Conservation (phyloP, 2,329 filamentous ascomycete genomes). For the Xylaria sp. region DNA sequence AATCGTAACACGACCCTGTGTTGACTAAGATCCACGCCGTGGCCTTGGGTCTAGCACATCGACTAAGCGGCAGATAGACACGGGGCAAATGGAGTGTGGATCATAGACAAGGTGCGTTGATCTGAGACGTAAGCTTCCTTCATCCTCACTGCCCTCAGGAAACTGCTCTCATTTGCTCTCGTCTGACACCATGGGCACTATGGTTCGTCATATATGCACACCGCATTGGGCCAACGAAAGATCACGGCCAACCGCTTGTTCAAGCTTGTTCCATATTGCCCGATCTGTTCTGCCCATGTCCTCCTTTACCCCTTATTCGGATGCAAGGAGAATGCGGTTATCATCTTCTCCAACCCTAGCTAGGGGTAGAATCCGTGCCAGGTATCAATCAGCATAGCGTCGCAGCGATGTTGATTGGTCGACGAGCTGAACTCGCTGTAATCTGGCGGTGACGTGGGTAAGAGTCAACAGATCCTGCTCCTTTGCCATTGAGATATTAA, state of each 20-base stretch:
- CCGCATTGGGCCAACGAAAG: background rate
- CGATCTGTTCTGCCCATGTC: background rate
- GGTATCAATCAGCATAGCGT: background rate
- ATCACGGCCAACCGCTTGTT: background rate
- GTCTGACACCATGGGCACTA: background rate
- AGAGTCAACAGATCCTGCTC: background rate
- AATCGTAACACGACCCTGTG: background rate
- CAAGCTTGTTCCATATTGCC: background rate
- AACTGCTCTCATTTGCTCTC: background rate
- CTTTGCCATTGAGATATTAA: background rate
- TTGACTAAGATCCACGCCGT: background rate
- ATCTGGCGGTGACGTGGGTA: conserved; percentile 1
- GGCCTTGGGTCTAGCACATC: background rate
- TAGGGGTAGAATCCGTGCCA: background rate
- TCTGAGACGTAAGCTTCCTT: conserved; percentile 14
- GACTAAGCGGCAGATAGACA: background rate
- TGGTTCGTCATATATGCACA: background rate
- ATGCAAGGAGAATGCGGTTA: background rate
- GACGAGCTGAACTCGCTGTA: background rate
- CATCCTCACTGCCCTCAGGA: background rate
- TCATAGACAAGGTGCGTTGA: background rate
- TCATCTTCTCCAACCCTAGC: background rate
- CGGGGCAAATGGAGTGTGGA: background rate
- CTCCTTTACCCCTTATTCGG: background rate
- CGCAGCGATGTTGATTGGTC: conserved; percentile 4